Base-by-base conservation (phyloP, 31 red algal species). In the Pterothamnion heteromorphum region DNA sequence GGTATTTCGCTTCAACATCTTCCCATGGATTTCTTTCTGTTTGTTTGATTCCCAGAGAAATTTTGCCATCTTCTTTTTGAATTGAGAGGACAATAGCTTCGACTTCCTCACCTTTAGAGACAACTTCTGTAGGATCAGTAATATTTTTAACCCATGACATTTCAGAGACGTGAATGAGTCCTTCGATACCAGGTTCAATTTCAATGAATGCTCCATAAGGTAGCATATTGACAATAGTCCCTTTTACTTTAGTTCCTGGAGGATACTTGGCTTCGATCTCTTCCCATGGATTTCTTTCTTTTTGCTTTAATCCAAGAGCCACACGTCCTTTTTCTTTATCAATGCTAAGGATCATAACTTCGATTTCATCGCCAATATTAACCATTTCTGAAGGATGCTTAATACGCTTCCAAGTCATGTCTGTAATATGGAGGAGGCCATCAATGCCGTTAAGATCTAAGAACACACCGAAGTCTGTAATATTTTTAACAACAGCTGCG, bases 381-480 rank as follows among this genome's bases (percentile, higher is more conserved):
- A 99, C 74, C 20, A 95, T 89, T 43, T 93, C 64, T 3, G 90
- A 27, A 39, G 95, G 94, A 71, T 92, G 84, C 43, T 43, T 27
- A 3, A 97, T 95, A 72, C 93, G 93, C 76, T 90, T 86, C 39
- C 95, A 88, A 34, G 90, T 89, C 35, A 99, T 36, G 86, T 97
- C 95, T n/a, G 94, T 95, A 44, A 99, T 96, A 92, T 99, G 98
- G 90, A 97, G 91, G 80, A 99, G 78, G 30, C 98, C 98, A 76
- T 99, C 98, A 3, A 96, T 97, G 35, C 95, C 95, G 21, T 84
- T 24, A 24, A 87, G 88, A 88, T 94, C 82, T 2, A 96, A 23
- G 92, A 99, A 99, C 35, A 94, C 98, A 31, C 98, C 98, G 84
- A 97, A 99, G 33, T 97, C 98, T 72, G 94, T 93, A 30, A 99